Percentiles rank a stretch among this genome's conserved stretches.
These are phyloP conservation scores for Bullera alba DNA, from an alignment of 768 basidiomycete genomes.

Conservation along the genomic window DNA sequence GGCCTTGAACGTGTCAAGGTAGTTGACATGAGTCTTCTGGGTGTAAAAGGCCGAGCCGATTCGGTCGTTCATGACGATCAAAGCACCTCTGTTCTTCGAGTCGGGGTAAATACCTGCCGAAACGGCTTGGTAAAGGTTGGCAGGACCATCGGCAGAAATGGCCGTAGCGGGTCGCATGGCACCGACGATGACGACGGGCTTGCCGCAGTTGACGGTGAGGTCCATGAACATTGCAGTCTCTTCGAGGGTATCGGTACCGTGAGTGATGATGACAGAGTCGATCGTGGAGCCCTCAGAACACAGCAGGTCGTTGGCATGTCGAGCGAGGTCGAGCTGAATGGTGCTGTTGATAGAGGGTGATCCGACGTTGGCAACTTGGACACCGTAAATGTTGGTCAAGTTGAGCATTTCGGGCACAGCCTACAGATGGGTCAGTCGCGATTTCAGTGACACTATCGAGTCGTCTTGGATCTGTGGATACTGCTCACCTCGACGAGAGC, in stretches of 20 bases:
- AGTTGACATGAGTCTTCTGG: slow-evolving; percentile 29
- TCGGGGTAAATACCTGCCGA: slow-evolving; percentile 13
- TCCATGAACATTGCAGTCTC: slow-evolving; percentile 42
- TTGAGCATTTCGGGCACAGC: too few relatives aligned
- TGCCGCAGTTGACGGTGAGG: slow-evolving; percentile 29
- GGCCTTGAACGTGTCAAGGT: slow-evolving; percentile 38
- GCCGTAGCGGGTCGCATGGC: slow-evolving; percentile 42
- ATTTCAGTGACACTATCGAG: too few relatives aligned
- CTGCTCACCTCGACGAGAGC: too few relatives aligned
- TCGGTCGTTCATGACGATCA: slow-evolving; percentile 41
- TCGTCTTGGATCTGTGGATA: too few relatives aligned
- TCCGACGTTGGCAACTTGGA: slow-evolving; percentile 19
- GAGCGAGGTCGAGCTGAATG: background rate
- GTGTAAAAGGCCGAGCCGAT: slow-evolving; percentile 37
- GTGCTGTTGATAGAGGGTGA: slow-evolving; percentile 11
- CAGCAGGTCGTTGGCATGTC: slow-evolving; percentile 16
- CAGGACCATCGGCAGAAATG: slow-evolving; percentile 31
- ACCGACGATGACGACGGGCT: slow-evolving; percentile 41
- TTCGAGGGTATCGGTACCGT: slow-evolving; percentile 37
- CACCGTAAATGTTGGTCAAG: slow-evolving; percentile 19
- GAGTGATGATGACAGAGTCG: too few relatives aligned
- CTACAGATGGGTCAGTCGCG: too few relatives aligned
- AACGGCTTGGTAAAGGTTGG: slow-evolving; percentile 31
- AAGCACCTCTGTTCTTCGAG: slow-evolving; percentile 22
- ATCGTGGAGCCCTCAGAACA: slow-evolving; percentile 14